A percentile compares a stretch with the other conserved stretches of the same genome.
Conservation (phyloP, 495 filamentous ascomycete species). For the Annulohypoxylon maeteangense region DNA sequence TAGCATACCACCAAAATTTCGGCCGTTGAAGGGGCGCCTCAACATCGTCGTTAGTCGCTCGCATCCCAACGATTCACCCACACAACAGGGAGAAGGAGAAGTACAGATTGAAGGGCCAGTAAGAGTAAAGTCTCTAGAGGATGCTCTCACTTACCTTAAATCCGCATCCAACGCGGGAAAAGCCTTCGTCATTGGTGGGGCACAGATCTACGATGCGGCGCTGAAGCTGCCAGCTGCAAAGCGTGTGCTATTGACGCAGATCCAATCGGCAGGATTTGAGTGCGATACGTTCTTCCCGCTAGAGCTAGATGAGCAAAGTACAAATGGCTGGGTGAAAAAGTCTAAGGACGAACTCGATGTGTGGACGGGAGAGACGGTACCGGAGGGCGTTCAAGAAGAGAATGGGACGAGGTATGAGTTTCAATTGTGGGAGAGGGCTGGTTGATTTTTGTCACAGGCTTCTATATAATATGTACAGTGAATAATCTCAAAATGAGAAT, state of each 20-base stretch:
- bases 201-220: slow-evolving; percentile 80
- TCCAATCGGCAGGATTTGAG: slow-evolving; percentile 71
- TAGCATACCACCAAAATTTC: slow-evolving; percentile 76
- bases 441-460: slow-evolving; percentile 39
- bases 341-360: slow-evolving; percentile 61
- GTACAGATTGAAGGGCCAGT: slow-evolving; percentile 34
- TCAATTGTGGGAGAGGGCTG: slow-evolving; percentile 69
- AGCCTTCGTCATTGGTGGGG: slow-evolving; percentile 90
- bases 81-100: background rate
- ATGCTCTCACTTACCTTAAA: slow-evolving; percentile 60
- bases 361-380: slow-evolving; percentile 69
- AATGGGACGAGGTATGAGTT: slow-evolving; percentile 69
- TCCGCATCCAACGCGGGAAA: slow-evolving; percentile 49
- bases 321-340: slow-evolving; percentile 60
- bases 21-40: slow-evolving; percentile 79
- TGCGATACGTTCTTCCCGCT: slow-evolving; percentile 91
- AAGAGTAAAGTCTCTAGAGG: slow-evolving; percentile 62
- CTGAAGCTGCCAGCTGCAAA: slow-evolving; percentile 61
- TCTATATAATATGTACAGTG: slow-evolving; percentile 33
- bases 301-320: slow-evolving; percentile 57
- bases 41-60: slow-evolving; percentile 80
- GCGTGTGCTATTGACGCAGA: slow-evolving; percentile 71
- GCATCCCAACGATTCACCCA: background rate
- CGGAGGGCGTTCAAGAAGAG: slow-evolving; percentile 63
- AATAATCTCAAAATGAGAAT: slow-evolving; percentile 1